Evolutionary conservation across 129 eudicot genomes (phyloP).

Genomic region (Lactuca saligna): DNA sequence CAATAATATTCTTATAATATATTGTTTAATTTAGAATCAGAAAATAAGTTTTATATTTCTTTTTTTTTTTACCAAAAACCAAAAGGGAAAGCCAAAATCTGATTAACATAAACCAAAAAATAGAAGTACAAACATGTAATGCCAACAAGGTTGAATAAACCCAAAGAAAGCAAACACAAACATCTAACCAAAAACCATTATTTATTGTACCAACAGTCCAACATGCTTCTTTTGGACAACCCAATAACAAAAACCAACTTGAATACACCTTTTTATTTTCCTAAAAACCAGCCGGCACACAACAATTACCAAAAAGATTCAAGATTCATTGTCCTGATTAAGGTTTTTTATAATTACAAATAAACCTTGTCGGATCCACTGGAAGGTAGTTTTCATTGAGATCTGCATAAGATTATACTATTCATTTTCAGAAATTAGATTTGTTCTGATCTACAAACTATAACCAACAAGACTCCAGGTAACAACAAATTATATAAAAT

Average conservation of each 20-base stretch:
- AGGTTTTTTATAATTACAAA: conserved; percentile 3
- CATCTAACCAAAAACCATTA: background rate
- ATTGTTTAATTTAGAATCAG: too few relatives aligned
- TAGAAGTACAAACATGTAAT: background rate
- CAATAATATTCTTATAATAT: too few relatives aligned
- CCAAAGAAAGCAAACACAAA: background rate
- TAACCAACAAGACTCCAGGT: conserved; percentile 4
- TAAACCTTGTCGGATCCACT: conserved; percentile 24
- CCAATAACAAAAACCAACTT: conserved; percentile 7
- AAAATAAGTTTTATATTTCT: too few relatives aligned
- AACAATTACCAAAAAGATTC: conserved; percentile 21
- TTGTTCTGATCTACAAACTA: conserved; percentile 22
- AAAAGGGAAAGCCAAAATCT: background rate
- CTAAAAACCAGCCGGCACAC: conserved; percentile 31
- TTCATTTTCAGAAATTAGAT: conserved; percentile 17
- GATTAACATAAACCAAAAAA: background rate
- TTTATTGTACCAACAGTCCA: background rate
- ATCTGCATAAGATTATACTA: conserved; percentile 30
- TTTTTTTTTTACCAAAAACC: background rate
- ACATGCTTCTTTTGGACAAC: conserved; percentile 3
- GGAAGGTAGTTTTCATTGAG: conserved; percentile 27
- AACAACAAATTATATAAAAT: background rate
- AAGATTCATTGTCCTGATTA: conserved; percentile 30
- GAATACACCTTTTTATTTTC: background rate
- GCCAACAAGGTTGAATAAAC: background rate